Percentiles rank a stretch among this genome's conserved stretches.
These are phyloP conservation scores for Sanghuangporus weigelae DNA, from an alignment of 1,284 basidiomycete species.

Conservation along the genomic window DNA sequence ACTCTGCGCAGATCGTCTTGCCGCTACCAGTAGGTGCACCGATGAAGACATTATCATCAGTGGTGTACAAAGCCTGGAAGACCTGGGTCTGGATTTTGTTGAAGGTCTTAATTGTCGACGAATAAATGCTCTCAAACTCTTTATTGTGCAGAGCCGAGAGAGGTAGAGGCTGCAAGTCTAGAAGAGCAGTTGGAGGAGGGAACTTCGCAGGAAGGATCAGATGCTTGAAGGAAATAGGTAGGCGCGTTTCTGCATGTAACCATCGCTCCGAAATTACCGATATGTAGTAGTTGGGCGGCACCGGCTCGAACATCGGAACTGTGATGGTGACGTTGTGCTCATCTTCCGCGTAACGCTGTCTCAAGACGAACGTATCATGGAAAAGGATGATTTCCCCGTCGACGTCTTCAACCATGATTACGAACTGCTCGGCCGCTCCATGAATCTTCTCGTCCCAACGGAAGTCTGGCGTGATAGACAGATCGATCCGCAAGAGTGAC, in stretches of 20 bases:
- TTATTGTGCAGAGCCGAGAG: constrained; percentile 89
- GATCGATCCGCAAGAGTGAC: constrained; percentile 81
- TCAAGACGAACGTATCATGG: constrained; percentile 89
- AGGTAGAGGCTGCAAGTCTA: constrained; percentile 90
- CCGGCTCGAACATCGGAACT: constrained; percentile 94
- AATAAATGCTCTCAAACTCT: constrained; percentile 85
- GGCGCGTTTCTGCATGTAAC: constrained; percentile 90
- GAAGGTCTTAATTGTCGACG: constrained; percentile 73
- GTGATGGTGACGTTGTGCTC: constrained; percentile 94
- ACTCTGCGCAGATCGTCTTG: constrained; percentile 97
- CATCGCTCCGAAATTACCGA: constrained; percentile 93
- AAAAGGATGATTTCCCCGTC: constrained; percentile 95
- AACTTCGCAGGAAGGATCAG: constrained; percentile 97
- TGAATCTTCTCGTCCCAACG: constrained; percentile 96
- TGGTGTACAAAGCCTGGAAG: constrained; percentile 95
- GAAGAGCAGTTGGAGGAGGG: constrained; percentile 86
- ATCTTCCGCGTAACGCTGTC: constrained; percentile 87
- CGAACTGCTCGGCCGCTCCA: constrained; percentile 83
- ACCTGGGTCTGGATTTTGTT: constrained; percentile 99
- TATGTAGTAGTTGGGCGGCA: constrained; percentile 98
- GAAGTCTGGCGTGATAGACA: constrained; percentile 94
- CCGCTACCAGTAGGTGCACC: constrained; percentile 96
- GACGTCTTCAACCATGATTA: constrained; percentile 93
- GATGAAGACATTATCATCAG: constrained; percentile 94
- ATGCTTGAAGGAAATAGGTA: constrained; percentile 98